These are phyloP conservation scores for Blastobotrys buckinghamii DNA, from an alignment of 1,139 yeast species.

Conservation along the genomic window DNA sequence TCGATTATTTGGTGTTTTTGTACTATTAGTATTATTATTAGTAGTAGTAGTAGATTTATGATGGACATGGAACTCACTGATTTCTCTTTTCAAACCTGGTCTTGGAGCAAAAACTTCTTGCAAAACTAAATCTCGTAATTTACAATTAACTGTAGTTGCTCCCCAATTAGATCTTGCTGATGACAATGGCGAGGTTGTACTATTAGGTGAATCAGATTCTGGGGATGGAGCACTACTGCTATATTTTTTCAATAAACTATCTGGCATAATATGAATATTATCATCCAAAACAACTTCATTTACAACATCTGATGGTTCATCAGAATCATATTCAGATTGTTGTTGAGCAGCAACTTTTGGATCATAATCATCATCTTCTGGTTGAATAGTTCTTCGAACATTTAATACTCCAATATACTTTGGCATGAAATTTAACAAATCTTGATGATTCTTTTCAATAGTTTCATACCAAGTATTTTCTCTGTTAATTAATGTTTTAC, in stretches of 20 bases:
- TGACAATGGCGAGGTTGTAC: background rate
- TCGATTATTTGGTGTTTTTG: background rate
- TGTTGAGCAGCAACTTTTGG: constrained; percentile 5
- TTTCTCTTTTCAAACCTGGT: constrained; percentile 11
- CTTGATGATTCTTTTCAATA: constrained; percentile 71
- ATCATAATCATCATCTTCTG: constrained; percentile 15
- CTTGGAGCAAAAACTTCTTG: constrained; percentile 64
- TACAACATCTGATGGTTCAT: constrained; percentile 6
- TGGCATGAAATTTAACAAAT: constrained; percentile 80
- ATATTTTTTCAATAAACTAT: constrained; percentile 61
- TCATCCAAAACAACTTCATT: constrained; percentile 78
- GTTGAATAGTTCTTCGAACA: constrained; percentile 63
- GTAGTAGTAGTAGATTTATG: too few relatives aligned
- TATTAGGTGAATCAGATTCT: background rate
- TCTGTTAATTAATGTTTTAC: constrained; percentile 84
- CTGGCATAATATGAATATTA: constrained; percentile 84
- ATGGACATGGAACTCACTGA: background rate
- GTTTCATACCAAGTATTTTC: constrained; percentile 91
- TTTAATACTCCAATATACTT: constrained; percentile 88
- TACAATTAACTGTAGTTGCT: constrained; percentile 58
- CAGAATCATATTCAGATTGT: background rate
- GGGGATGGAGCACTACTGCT: constrained; percentile 50
- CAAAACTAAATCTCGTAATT: constrained; percentile 58
- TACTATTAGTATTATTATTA: background rate
- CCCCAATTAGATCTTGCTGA: constrained; percentile 36